A percentile compares a stretch with the other conserved stretches of the same genome.
Conservation (phyloP, 441 rosid genomes). For the Oxalis stricta region DNA sequence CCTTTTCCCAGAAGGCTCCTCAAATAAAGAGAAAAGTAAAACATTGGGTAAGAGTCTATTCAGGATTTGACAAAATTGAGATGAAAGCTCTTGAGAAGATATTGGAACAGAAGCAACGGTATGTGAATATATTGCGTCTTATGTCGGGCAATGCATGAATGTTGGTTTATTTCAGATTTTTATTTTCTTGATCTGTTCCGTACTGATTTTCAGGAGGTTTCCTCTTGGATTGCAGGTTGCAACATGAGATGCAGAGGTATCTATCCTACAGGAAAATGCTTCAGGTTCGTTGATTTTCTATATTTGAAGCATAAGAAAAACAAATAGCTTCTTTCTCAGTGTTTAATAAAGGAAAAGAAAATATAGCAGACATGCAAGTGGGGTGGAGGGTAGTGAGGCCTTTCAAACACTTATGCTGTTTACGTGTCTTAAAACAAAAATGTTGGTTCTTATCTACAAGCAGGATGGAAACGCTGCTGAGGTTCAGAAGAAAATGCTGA, state of each 20-base stretch:
- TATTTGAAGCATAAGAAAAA: too few relatives aligned
- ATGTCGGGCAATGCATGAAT: conserved; percentile 11
- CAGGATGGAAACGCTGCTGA: conserved; percentile 85
- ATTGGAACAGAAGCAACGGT: conserved; percentile 98
- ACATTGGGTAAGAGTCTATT: conserved; percentile 73
- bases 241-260: conserved; percentile 95
- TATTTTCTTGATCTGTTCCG: conserved; percentile 20
- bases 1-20: conserved; percentile 57
- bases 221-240: conserved; percentile 72
- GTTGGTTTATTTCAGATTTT: conserved; percentile 11
- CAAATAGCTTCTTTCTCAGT: too few relatives aligned
- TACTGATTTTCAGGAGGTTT: conserved; percentile 27
- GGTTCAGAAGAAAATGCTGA: conserved; percentile 59
- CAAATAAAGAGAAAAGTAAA: conserved; percentile 51
- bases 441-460: conserved; percentile 16
- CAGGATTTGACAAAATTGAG: conserved; percentile 80
- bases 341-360: too few relatives aligned
- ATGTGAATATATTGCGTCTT: conserved; percentile 15
- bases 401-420: conserved; percentile 7
- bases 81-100: conserved; percentile 85
- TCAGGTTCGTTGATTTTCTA: conserved; percentile 53
- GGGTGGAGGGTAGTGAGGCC: too few relatives aligned
- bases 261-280: conserved; percentile 67
- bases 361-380: too few relatives aligned
- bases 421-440: conserved; percentile 3